Evolutionary conservation across 257 asterid species (phyloP).

Genomic region (Schizonepeta tenuifolia): DNA sequence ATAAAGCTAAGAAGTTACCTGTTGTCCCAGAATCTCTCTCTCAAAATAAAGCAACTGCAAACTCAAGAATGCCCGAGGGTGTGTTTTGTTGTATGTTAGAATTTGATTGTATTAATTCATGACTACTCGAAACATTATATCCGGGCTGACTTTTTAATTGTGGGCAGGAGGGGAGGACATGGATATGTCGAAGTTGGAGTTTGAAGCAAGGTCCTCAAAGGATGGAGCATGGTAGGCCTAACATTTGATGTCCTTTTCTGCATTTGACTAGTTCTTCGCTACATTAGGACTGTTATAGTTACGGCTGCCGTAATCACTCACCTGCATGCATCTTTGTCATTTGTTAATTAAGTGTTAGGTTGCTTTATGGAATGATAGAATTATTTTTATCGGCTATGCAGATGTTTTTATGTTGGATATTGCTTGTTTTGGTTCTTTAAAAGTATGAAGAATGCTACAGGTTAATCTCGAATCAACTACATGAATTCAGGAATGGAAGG

Average conservation of each 20-base stretch:
- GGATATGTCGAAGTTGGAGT: conserved; percentile 59
- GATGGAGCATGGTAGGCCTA: conserved; percentile 88
- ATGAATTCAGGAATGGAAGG: conserved; percentile 8
- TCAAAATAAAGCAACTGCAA: conserved; percentile 38
- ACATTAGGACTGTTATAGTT: too few relatives aligned
- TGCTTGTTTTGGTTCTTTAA: not conserved
- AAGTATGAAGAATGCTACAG: not conserved
- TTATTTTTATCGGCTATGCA: not conserved
- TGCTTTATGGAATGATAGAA: conserved; percentile 1
- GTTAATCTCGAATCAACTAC: not conserved
- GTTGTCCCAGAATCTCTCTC: conserved; percentile 39
- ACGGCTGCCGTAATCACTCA: not conserved
- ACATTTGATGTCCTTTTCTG: conserved; percentile 3
- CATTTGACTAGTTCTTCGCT: not conserved
- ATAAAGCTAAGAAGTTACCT: conserved; percentile 30
- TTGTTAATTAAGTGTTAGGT: not conserved
- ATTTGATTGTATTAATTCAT: not conserved
- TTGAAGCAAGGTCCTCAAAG: conserved; percentile 77
- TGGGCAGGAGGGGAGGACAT: conserved; percentile 56
- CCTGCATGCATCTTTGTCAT: conserved; percentile 15
- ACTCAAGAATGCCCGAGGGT: conserved; percentile 44
- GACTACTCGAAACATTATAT: conserved; percentile 7
- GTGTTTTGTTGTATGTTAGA: conserved; percentile 24
- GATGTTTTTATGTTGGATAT: conserved; percentile 2
- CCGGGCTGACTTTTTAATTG: conserved; percentile 17